phyloP scores from a whole-genome alignment of 345 rosid genomes.

The Citropsis articulata region DNA sequence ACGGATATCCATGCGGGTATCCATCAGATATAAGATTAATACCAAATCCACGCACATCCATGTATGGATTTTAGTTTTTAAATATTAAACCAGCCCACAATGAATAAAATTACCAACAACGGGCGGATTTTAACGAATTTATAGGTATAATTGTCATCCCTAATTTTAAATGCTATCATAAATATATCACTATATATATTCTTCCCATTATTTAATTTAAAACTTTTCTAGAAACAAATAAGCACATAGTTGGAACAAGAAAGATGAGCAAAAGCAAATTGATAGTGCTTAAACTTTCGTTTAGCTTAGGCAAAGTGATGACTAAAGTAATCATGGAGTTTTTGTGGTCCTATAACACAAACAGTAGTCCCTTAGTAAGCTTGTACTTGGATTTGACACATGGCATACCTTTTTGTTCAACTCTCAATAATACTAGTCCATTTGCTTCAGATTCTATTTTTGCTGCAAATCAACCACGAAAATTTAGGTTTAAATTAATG shows the following conservation, averaged over 20 bases:
- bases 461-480: not conserved
- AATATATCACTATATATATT: too few species aligned
- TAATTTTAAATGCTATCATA: too few species aligned
- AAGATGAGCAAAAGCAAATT: not conserved
- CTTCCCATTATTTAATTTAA: not conserved
- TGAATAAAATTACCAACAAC: too few species aligned
- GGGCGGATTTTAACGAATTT: too few species aligned
- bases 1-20: too few species aligned
- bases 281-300: not conserved
- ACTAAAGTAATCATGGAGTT: not conserved
- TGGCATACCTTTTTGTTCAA: not conserved
- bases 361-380: not conserved
- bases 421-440: not conserved
- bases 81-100: too few species aligned
- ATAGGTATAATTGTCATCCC: too few species aligned
- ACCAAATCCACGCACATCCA: too few species aligned
- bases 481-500: not conserved
- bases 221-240: not conserved
- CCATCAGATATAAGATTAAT: too few species aligned
- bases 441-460: not conserved
- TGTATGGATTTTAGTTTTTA: too few species aligned
- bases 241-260: not conserved
- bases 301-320: not conserved
- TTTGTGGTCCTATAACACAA: not conserved
- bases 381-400: not conserved